Evolutionary conservation across 2,329 filamentous ascomycete genomes (phyloP).

Genomic region (Phyllosticta capitalensis): DNA sequence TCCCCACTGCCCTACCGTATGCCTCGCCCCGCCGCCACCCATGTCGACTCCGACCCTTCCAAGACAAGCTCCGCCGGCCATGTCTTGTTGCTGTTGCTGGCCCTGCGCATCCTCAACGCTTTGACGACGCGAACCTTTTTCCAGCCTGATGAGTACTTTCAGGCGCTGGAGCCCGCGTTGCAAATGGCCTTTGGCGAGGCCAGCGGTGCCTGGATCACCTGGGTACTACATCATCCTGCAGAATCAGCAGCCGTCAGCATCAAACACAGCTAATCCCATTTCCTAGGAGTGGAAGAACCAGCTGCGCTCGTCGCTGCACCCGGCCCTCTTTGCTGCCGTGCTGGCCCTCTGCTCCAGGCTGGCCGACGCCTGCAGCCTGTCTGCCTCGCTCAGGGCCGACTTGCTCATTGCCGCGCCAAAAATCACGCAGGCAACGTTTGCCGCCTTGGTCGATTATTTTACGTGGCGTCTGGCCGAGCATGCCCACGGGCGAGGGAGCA

Average conservation of each 20-base stretch:
- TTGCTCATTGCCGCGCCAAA: conserved; percentile 66
- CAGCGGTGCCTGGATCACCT: conserved; percentile 87
- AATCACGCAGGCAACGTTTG: conserved; percentile 64
- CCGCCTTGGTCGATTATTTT: conserved; percentile 72
- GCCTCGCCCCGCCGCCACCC: conserved; percentile 3
- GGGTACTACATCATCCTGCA: conserved; percentile 48
- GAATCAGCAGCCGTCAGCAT: background rate
- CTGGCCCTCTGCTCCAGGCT: conserved; percentile 56
- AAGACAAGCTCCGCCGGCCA: background rate
- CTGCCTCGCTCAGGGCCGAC: conserved; percentile 49
- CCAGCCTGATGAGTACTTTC: conserved; percentile 96
- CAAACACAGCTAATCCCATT: conserved; percentile 2
- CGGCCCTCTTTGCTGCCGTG: conserved; percentile 68
- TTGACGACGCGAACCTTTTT: conserved; percentile 80
- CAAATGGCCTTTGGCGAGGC: conserved; percentile 66
- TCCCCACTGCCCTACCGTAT: conserved; percentile 1
- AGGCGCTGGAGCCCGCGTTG: conserved; percentile 93
- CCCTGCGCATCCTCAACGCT: conserved; percentile 71
- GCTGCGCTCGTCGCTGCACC: conserved; percentile 83
- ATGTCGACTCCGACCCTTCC: background rate
- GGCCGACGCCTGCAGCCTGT: conserved; percentile 45
- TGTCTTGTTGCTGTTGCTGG: conserved; percentile 37
- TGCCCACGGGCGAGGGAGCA: conserved; percentile 58
- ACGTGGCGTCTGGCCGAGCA: conserved; percentile 73
- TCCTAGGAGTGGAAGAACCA: conserved; percentile 82